Evolutionary conservation across 1,284 basidiomycete species (phyloP).

Genomic region (Boletus semigastroideus): DNA sequence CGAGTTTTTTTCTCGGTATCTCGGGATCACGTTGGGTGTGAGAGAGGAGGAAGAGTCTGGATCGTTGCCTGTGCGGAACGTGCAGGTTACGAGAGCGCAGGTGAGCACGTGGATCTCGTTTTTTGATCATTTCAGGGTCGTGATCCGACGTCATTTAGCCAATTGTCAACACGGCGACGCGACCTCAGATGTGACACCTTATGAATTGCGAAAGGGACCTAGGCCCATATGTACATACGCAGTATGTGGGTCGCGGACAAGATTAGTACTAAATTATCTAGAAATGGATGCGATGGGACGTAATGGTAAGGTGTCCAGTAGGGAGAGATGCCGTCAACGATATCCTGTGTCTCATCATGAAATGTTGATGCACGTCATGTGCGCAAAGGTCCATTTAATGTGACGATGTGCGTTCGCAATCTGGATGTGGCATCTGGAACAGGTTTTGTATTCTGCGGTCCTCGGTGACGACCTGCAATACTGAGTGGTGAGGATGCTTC

Average conservation of each 20-base stretch:
- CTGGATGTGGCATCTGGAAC: conserved; percentile 31
- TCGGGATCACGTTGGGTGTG: conserved; percentile 23
- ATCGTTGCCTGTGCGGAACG: not conserved
- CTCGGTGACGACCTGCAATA: conserved; percentile 30
- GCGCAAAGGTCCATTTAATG: conserved; percentile 13
- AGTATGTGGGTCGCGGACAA: conserved; percentile 13
- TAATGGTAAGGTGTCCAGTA: conserved; percentile 18
- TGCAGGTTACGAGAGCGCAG: not conserved
- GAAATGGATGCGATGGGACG: conserved; percentile 10
- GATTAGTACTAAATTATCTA: conserved; percentile 18
- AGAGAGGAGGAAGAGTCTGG: not conserved
- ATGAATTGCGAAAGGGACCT: conserved; percentile 4
- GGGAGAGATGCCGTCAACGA: conserved; percentile 2
- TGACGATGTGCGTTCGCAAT: conserved; percentile 23
- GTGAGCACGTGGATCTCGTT: conserved; percentile 12
- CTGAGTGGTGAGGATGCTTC: not conserved
- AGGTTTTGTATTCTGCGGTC: conserved; percentile 33
- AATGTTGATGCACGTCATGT: not conserved
- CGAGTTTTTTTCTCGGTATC: conserved; percentile 63
- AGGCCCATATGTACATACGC: conserved; percentile 12
- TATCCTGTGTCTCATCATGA: not conserved
- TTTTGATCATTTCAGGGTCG: not conserved
- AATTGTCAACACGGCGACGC: conserved; percentile 20
- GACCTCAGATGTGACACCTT: conserved; percentile 16
- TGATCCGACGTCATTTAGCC: conserved; percentile 13